Percentiles rank a stretch among this genome's conserved stretches.
Evolutionary conservation across 1,284 basidiomycete genomes (phyloP).

Genomic region (Ceratobasidium sp.): DNA sequence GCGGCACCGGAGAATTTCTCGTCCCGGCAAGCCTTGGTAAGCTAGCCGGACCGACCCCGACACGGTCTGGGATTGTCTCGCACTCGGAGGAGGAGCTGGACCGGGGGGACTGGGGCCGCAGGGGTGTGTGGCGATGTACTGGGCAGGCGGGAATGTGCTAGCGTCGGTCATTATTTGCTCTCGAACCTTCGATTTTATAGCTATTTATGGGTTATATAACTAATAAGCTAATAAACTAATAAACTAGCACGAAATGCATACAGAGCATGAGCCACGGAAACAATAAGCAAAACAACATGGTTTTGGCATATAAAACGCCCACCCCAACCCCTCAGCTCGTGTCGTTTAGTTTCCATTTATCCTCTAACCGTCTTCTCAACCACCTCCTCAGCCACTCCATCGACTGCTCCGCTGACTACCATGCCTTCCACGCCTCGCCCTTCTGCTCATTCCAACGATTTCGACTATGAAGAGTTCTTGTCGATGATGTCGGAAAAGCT

Average conservation of each 20-base stretch:
- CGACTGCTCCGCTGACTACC: neutral
- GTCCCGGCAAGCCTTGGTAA: constrained; percentile 4
- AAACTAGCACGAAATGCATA: neutral
- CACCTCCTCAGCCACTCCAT: neutral
- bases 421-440: neutral
- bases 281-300: neutral
- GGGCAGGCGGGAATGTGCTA: neutral
- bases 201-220: constrained; percentile 9
- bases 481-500: constrained; percentile 13
- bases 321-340: neutral
- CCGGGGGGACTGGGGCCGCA: neutral
- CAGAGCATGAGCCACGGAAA: constrained; percentile 20
- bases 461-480: constrained; percentile 12
- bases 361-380: neutral
- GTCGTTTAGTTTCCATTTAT: neutral
- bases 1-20: constrained; percentile 7
- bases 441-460: constrained; percentile 5
- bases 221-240: neutral
- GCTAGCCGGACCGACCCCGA: constrained; percentile 9
- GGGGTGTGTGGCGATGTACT: neutral
- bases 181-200: constrained; percentile 13
- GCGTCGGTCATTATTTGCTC: constrained; percentile 12
- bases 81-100: constrained; percentile 25
- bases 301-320: neutral
- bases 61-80: constrained; percentile 20